These are phyloP conservation scores for Botryotinia globosa DNA, from an alignment of 2,329 filamentous ascomycete genomes.

Conservation along the genomic window DNA sequence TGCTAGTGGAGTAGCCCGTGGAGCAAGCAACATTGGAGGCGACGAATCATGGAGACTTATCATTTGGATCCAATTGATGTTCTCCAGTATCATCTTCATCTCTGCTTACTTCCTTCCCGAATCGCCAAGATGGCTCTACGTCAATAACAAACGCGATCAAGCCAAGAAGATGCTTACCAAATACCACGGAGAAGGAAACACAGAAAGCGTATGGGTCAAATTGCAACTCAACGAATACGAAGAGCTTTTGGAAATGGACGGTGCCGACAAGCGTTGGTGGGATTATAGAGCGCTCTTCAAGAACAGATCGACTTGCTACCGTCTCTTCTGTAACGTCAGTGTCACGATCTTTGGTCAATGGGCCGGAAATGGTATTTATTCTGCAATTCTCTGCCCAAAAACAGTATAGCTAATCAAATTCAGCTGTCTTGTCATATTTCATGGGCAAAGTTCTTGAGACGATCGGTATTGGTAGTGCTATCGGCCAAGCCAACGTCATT, in stretches of 20 bases:
- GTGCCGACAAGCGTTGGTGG: slow-evolving; percentile 55
- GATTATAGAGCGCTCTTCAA: slow-evolving; percentile 54
- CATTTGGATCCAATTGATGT: slow-evolving; percentile 48
- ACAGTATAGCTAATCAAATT: slow-evolving; percentile 19
- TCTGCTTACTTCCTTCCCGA: slow-evolving; percentile 57
- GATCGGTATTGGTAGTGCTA: slow-evolving; percentile 48
- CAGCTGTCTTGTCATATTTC: slow-evolving; percentile 51
- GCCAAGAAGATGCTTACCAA: slow-evolving; percentile 52
- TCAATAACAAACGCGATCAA: slow-evolving; percentile 51
- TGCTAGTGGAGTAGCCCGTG: slow-evolving; percentile 54
- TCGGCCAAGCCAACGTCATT: slow-evolving; percentile 52
- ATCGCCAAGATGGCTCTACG: slow-evolving; percentile 60
- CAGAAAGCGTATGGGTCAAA: slow-evolving; percentile 50
- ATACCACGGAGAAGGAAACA: slow-evolving; percentile 53
- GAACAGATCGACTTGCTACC: slow-evolving; percentile 47
- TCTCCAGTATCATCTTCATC: slow-evolving; percentile 46
- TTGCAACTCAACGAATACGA: slow-evolving; percentile 50
- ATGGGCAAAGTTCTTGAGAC: slow-evolving; percentile 51
- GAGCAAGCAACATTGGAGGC: slow-evolving; percentile 44
- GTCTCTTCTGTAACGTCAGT: slow-evolving; percentile 50
- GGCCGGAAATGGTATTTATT: slow-evolving; percentile 41
- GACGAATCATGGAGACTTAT: slow-evolving; percentile 51
- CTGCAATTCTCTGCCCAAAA: not conserved
- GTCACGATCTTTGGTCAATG: slow-evolving; percentile 54
- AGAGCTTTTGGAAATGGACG: slow-evolving; percentile 48